Percentiles rank a stretch among this genome's conserved stretches.
Conservation (phyloP, 1,284 basidiomycete genomes). For the Pseudozyma tsukubaensis region DNA sequence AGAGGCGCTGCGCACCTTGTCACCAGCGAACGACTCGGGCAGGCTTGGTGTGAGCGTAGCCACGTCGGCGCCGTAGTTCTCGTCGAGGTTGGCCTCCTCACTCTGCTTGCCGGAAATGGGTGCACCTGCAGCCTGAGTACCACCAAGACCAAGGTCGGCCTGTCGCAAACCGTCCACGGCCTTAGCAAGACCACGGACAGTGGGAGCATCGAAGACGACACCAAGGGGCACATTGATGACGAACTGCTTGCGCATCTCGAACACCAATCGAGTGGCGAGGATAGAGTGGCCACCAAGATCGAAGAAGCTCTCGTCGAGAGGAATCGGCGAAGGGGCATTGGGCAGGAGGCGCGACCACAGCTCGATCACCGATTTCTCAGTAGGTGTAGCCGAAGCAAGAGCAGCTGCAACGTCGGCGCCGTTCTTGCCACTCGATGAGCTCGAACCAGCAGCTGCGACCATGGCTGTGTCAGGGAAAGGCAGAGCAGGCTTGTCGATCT, state of each 20-base stretch:
- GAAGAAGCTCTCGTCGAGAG: slow-evolving; percentile 95
- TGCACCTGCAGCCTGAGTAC: slow-evolving; percentile 57
- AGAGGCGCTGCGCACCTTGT: slow-evolving; percentile 28
- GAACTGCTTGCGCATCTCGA: slow-evolving; percentile 93
- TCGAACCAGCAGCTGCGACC: slow-evolving; percentile 64
- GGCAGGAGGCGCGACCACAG: slow-evolving; percentile 87
- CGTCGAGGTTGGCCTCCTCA: slow-evolving; percentile 61
- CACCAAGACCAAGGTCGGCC: slow-evolving; percentile 81
- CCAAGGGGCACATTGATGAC: slow-evolving; percentile 92
- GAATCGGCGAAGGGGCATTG: slow-evolving; percentile 81
- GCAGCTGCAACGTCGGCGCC: slow-evolving; percentile 28
- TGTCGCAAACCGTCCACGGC: slow-evolving; percentile 83
- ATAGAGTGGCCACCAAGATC: slow-evolving; percentile 99
- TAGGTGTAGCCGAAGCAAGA: slow-evolving; percentile 72
- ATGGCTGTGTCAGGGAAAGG: slow-evolving; percentile 98
- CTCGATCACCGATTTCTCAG: slow-evolving; percentile 81
- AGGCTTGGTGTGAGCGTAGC: slow-evolving; percentile 73
- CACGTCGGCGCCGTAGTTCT: slow-evolving; percentile 84
- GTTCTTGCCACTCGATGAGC: slow-evolving; percentile 15
- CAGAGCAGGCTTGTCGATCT: slow-evolving; percentile 97
- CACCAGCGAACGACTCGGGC: slow-evolving; percentile 51
- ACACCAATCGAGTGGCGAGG: slow-evolving; percentile 94
- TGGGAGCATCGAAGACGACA: slow-evolving; percentile 91
- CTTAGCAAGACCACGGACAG: slow-evolving; percentile 81
- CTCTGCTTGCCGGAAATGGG: slow-evolving; percentile 22